These are phyloP conservation scores for Scenedesmus sp. DNA, from an alignment of 163 green algal species.

Conservation along the genomic window DNA sequence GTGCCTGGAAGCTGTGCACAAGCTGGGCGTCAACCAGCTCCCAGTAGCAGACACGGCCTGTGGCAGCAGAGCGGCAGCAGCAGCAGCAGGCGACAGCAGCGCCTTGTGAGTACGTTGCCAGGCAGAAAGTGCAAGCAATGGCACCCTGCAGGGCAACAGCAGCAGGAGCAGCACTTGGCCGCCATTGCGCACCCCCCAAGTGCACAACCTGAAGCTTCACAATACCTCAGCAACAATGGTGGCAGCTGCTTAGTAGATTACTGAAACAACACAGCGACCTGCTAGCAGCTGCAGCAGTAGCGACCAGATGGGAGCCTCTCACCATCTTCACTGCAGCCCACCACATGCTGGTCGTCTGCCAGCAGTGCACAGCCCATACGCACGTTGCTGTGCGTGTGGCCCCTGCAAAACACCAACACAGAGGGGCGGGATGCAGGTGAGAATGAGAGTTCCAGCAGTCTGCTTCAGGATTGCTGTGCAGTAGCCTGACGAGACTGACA, in stretches of 20 bases:
- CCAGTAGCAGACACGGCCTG: slow-evolving; percentile 88
- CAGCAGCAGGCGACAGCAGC: background rate
- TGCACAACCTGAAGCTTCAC: too few relatives aligned
- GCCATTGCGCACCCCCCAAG: too few relatives aligned
- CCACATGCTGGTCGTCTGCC: slow-evolving; percentile 82
- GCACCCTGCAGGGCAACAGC: background rate
- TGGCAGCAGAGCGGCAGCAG: background rate
- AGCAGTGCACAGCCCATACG: slow-evolving; percentile 80
- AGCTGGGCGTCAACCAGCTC: slow-evolving; percentile 87
- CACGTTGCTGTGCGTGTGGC: slow-evolving; percentile 70
- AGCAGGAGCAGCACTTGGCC: background rate
- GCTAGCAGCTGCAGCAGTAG: background rate
- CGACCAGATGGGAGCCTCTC: background rate
- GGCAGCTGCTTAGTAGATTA: background rate
- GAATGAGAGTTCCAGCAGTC: too few relatives aligned
- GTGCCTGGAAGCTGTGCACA: slow-evolving; percentile 77
- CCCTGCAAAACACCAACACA: slow-evolving; percentile 13
- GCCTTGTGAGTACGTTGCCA: too few relatives aligned
- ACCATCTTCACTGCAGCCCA: slow-evolving; percentile 91
- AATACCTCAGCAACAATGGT: too few relatives aligned
- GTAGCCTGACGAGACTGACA: background rate
- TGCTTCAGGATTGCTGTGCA: background rate
- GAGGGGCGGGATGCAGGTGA: background rate
- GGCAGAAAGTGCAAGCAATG: too few relatives aligned
- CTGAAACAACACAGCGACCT: background rate